phyloP scores from a whole-genome alignment of 139 green algal species.

The Bryopsis sp. region DNA sequence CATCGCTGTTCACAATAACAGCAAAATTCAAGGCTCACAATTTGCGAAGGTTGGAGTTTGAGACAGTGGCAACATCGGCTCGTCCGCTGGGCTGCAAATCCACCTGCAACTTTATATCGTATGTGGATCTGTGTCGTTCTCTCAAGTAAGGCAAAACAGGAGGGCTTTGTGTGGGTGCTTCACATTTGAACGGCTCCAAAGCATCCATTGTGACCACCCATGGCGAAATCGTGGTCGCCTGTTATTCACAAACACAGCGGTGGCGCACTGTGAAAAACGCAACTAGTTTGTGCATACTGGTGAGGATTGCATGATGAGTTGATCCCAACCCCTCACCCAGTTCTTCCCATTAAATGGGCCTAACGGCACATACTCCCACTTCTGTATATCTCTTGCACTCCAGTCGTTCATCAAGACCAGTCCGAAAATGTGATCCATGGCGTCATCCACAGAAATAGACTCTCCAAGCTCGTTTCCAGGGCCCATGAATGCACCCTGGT shows the following conservation, averaged over 20 bases:
- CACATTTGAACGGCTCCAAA: slow-evolving; percentile 64
- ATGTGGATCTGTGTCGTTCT: slow-evolving; percentile 31
- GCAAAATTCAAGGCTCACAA: slow-evolving; percentile 47
- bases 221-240: slow-evolving; percentile 75
- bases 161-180: slow-evolving; percentile 44
- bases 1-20: neutral
- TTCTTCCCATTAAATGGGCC: slow-evolving; percentile 92
- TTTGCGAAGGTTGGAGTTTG: slow-evolving; percentile 54
- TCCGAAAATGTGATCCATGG: slow-evolving; percentile 78
- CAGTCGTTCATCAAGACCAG: slow-evolving; percentile 94
- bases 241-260: too few species aligned
- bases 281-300: too few species aligned
- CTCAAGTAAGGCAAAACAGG: slow-evolving; percentile 16
- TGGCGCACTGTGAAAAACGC: too few species aligned
- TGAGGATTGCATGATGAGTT: too few species aligned
- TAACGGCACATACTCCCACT: slow-evolving; percentile 87
- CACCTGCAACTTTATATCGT: slow-evolving; percentile 65
- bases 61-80: slow-evolving; percentile 19
- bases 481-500: slow-evolving; percentile 51
- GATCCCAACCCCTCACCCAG: slow-evolving; percentile 63
- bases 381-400: slow-evolving; percentile 87
- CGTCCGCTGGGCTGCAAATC: slow-evolving; percentile 33
- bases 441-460: slow-evolving; percentile 43
- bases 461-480: slow-evolving; percentile 64
- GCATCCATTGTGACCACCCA: slow-evolving; percentile 89